Evolutionary conservation across 306 rosid species (phyloP), one percentile per base, ranked within the genome.

Genomic region (Glycyrrhiza uralensis): DNA sequence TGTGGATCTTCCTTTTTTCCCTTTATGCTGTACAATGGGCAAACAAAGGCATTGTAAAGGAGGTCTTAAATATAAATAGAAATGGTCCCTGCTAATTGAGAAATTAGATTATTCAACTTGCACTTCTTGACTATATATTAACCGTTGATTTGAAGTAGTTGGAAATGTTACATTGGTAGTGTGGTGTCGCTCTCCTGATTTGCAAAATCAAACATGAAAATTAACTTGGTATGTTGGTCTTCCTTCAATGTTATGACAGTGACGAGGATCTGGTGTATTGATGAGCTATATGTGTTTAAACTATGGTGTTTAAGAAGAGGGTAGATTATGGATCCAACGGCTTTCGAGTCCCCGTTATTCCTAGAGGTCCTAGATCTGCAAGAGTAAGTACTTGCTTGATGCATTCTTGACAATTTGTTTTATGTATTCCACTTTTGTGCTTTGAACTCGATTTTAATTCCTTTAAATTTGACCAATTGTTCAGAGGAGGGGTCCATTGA

Each of bases 241-340:
- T 52, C 38, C 18, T 78, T 47, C 47, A 50, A 77, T 76, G 6
- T 69, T 63, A 71, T 83, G 74, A 38, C 96, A 90, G 96, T 74
- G 84, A 79, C 46, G 9, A 72, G 77, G 79, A 76, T 86, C 82
- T 60, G 71, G 55, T 59, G 42, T 29, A 65, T 38, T 76, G 83
- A 85, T 83, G 92, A 79, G 51, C 80, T 76, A 76, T 86, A 82
- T 69, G 70, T 84, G 81, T 82, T 55, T 82, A 50, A 86, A 80
- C 82, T 79, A 93, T 93, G 97, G 96, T 89, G 90, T 79, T 75
- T 80, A 89, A 89, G 89, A 93, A 89, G 80, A 91, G 83, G 84
- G 75, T 80, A 59, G 85, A 85, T 69, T 46, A 83, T 82, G 88
- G 91, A 83, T 84, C 83, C 69, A 72, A 50, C 17, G 93, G 98